A percentile compares a stretch with the other conserved stretches of the same genome.
Evolutionary conservation across 805 yeast genomes (phyloP).

Genomic region (Myxozyma monticola): DNA sequence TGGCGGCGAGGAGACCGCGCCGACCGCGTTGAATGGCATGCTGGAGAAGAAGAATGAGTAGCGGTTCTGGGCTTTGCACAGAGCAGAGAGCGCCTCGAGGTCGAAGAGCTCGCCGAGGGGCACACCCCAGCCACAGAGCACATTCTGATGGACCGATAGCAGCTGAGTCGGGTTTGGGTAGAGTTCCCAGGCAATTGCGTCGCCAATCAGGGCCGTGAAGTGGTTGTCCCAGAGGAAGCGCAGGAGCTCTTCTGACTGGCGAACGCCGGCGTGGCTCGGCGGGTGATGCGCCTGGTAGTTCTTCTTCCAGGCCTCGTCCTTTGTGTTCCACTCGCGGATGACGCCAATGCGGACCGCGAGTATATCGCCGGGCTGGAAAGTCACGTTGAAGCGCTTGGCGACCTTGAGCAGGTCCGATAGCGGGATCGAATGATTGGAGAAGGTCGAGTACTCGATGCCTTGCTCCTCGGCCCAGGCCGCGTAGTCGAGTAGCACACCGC

Average conservation of each 20-base stretch:
- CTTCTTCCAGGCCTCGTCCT: constrained; percentile 19
- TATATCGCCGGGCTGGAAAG: constrained; percentile 34
- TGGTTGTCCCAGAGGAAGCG: constrained; percentile 36
- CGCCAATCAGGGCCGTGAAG: constrained; percentile 36
- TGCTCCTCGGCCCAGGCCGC: constrained; percentile 34
- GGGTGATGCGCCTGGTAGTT: constrained; percentile 24
- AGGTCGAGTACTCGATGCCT: constrained; percentile 30
- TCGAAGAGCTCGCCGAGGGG: constrained; percentile 41
- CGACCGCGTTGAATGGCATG: constrained; percentile 38
- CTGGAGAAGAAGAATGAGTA: constrained; percentile 37
- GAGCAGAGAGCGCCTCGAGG: constrained; percentile 35
- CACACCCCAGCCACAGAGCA: constrained; percentile 40
- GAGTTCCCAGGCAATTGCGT: constrained; percentile 34
- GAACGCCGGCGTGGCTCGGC: constrained; percentile 32
- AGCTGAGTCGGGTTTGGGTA: constrained; percentile 27
- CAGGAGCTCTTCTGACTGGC: constrained; percentile 32
- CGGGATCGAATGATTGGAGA: constrained; percentile 29
- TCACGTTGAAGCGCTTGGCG: constrained; percentile 27
- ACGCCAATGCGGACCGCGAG: constrained; percentile 35
- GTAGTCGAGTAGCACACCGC: constrained; percentile 37
- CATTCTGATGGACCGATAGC: constrained; percentile 32
- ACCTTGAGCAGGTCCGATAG: constrained; percentile 29
- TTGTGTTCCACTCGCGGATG: constrained; percentile 34
- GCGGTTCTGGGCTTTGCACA: constrained; percentile 33
- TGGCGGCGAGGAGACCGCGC: constrained; percentile 40